These are phyloP conservation scores for Rhodotorula paludigena DNA, from an alignment of 768 basidiomycete species.

Conservation along the genomic window DNA sequence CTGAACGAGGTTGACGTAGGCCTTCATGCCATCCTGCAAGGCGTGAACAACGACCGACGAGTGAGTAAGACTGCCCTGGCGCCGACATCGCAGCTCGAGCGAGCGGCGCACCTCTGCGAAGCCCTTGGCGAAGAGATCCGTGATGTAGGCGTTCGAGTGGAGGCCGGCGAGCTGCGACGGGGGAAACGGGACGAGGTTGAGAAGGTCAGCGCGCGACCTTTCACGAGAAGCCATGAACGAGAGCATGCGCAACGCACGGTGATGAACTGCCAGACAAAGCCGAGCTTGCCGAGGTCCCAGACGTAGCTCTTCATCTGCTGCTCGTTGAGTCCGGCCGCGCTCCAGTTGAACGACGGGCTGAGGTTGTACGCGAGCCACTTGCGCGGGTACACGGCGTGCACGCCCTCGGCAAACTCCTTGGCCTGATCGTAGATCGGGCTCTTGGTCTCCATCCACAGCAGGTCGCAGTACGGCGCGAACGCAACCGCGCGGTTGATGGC, in stretches of 20 bases:
- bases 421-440: slow-evolving; percentile 88
- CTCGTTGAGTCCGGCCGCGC: slow-evolving; percentile 76
- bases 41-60: no score
- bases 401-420: slow-evolving; percentile 81
- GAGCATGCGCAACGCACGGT: slow-evolving; percentile 76
- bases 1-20: slow-evolving; percentile 92
- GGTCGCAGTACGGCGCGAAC: slow-evolving; percentile 87
- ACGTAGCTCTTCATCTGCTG: slow-evolving; percentile 81
- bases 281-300: slow-evolving; percentile 90
- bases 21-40: slow-evolving; percentile 88
- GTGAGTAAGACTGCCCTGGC: no score
- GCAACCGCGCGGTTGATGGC: slow-evolving; percentile 86
- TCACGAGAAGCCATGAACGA: slow-evolving; percentile 9
- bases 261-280: slow-evolving; percentile 99
- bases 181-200: slow-evolving; percentile 7
- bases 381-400: slow-evolving; percentile 65
- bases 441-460: slow-evolving; percentile 96
- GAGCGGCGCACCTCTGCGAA: slow-evolving; percentile 49
- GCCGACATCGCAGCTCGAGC: no score
- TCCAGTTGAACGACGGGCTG: slow-evolving; percentile 50
- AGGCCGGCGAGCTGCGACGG: slow-evolving; percentile 75
- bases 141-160: slow-evolving; percentile 96
- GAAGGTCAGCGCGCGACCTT: slow-evolving; percentile 2
- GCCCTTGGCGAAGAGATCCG: slow-evolving; percentile 79
- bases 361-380: slow-evolving; percentile 94